Evolutionary conservation across 768 basidiomycete genomes (phyloP), one percentile per base, ranked within the genome.

Genomic region (Boletus barrowsii): DNA sequence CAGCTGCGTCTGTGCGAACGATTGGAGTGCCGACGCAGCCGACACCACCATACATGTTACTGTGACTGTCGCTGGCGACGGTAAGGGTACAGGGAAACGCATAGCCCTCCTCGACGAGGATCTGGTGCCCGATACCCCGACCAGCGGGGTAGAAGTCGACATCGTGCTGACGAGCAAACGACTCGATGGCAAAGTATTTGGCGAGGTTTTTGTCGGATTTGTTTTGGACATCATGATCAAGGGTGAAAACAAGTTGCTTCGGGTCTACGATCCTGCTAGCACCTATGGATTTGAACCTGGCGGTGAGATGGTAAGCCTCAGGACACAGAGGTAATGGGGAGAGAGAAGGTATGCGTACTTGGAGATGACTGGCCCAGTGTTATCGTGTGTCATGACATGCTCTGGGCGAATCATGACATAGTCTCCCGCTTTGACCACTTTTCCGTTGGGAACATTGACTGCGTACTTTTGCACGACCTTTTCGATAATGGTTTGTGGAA

Each of bases 391-490:
- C 93, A 95, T 95, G 62, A 98, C 94, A 81, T 98, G 93, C 68
- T 98, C 88, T 22, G 97, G 97, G 40, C 85, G 84, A 74, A 99
- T 97, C 95, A 98, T 99, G 37, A 98, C 94, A 84, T 98, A 98
- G 85, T 99, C 97, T 14, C 96, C 97, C 36, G 94, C 91, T 62
- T 83, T 86, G 61, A 98, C 90, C 15, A 78, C 75, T 68, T 88
- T 91, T 42, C 87, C 88, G 49, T 79, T 72, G 3, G 92, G 85
- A 1, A 94, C 77, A 47, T 87, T 93, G n/a, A 98, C 91, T 0
- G 97, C 87, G 76, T 98, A 96, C 68, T 87, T 90, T 72, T 98
- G 95, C 0, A 99, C 95, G 58, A 99, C 88, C 76, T 99, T 98
- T 73, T 99, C 96, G 65, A 98, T 90, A 63, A 91, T 75, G 0